Evolutionary conservation across 148 eudicot species (phyloP), one percentile per base, ranked within the genome.

Genomic region (Fallopia convolvulus): DNA sequence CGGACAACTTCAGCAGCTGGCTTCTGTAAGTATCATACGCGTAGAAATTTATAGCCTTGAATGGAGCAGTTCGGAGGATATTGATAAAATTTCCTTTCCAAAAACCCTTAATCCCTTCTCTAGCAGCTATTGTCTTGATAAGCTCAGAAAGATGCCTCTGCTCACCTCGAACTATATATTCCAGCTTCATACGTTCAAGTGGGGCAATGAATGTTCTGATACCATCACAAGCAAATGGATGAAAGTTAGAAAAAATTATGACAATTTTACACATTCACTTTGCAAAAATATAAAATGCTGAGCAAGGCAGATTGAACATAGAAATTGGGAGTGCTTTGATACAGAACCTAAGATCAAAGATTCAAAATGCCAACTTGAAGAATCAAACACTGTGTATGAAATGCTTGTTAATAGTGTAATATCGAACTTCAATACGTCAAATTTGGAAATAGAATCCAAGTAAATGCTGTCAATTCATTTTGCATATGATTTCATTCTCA

Each of bases 61-160:
- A 95, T 30, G 99, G 99, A 74, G 99, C 99, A 0, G 97, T 92
- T 0, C 97, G 94, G 70, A 95, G 93, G 78, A 95, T 90, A 84
- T 95, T 95, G 78, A 95, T 97, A 81, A 95, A 92, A 83, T 95
- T 95, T 50, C 99, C 99, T 84, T 92, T 95, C 99, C 99, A 95
- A 78, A 95, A 92, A 76, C 99, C 99, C 83, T 81, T 84, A 55
- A 95, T 83, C 77, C 99, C 99, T 86, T 95, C 91, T 77, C 92
- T 85, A 76, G 90, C 81, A 30, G 94, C 90, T 74, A 95, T 95
- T 12, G 85, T 79, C 78, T 87, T 81, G 79, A 92, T 87, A 60
- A 92, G 97, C 55, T 92, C 93, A 80, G 85, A 81, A 50, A 95
- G 91, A 82, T 82, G 61, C 81, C 83, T 90, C 84, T 89, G 89